phyloP scores from a whole-genome alignment of 768 basidiomycete genomes.

The Lactarius hengduanensis region DNA sequence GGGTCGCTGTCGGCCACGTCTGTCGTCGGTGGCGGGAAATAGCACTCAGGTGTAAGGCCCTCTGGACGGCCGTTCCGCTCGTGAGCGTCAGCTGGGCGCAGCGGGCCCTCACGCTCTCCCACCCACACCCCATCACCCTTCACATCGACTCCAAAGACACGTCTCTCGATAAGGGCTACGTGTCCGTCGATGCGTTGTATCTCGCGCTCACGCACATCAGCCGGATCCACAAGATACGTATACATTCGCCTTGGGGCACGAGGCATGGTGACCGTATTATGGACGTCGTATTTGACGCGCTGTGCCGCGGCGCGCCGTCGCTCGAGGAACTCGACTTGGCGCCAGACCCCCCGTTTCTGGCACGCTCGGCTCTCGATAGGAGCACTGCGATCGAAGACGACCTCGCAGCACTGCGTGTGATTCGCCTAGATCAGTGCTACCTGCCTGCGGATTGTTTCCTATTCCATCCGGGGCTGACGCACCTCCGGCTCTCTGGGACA shows the following conservation, averaged over 20 bases:
- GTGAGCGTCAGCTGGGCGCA: slow-evolving; percentile 19
- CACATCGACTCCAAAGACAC: slow-evolving; percentile 18
- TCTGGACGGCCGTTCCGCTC: slow-evolving; percentile 23
- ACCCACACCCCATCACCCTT: slow-evolving; percentile 18
- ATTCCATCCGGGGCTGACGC: slow-evolving; percentile 10
- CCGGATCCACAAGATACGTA: slow-evolving; percentile 15
- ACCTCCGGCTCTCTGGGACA: slow-evolving; percentile 16
- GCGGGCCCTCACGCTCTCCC: slow-evolving; percentile 20
- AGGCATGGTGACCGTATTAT: slow-evolving; percentile 19
- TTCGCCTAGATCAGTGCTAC: slow-evolving; percentile 12
- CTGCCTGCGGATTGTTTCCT: slow-evolving; percentile 8
- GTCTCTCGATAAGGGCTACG: slow-evolving; percentile 23
- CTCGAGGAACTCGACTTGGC: slow-evolving; percentile 25
- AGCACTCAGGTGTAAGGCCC: slow-evolving; percentile 19
- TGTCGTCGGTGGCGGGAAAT: slow-evolving; percentile 23
- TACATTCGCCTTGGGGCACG: slow-evolving; percentile 23
- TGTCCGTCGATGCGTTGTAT: slow-evolving; percentile 17
- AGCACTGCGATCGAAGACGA: neutral
- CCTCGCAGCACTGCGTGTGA: slow-evolving; percentile 4
- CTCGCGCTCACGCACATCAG: slow-evolving; percentile 5
- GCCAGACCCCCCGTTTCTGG: slow-evolving; percentile 8
- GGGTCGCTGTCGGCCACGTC: slow-evolving; percentile 26
- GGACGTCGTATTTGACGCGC: slow-evolving; percentile 11
- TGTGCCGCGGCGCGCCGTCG: slow-evolving; percentile 6
- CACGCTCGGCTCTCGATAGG: neutral